Conservation (phyloP, 305 asterid species). For the Galium porrigens region DNA sequence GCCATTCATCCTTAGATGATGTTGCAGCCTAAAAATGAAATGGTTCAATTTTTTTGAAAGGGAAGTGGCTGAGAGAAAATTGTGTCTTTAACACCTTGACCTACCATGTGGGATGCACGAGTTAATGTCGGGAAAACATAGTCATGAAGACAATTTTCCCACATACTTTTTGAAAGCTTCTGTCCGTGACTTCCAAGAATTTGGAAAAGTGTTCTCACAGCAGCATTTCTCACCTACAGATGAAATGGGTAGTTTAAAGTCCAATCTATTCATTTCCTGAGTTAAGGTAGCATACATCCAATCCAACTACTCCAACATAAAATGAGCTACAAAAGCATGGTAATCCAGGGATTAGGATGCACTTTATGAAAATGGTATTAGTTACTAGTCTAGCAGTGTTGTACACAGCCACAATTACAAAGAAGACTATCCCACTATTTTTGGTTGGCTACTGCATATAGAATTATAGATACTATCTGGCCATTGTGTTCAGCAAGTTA, state of each 20-base stretch:
- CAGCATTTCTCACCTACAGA: constrained; percentile 86
- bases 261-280: constrained; percentile 15
- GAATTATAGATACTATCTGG: background rate
- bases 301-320: background rate
- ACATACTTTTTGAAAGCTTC: constrained; percentile 76
- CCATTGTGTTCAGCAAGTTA: background rate
- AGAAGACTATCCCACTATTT: background rate
- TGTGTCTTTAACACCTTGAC: constrained; percentile 15
- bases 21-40: constrained; percentile 62
- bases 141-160: constrained; percentile 89
- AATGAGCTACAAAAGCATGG: background rate
- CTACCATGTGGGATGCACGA: constrained; percentile 85
- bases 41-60: constrained; percentile 20
- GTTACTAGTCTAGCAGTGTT: background rate
- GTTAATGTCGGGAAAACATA: constrained; percentile 80
- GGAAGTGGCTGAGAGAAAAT: constrained; percentile 3
- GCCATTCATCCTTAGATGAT: constrained; percentile 95
- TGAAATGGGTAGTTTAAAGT: constrained; percentile 18
- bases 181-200: constrained; percentile 96
- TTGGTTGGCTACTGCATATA: background rate
- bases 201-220: constrained; percentile 91
- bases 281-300: constrained; percentile 9
- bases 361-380: background rate
- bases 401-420: background rate
- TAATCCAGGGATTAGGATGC: background rate